phyloP scores from a whole-genome alignment of 352 stramenopile genomes.

The Phytophthora boehmeriae region DNA sequence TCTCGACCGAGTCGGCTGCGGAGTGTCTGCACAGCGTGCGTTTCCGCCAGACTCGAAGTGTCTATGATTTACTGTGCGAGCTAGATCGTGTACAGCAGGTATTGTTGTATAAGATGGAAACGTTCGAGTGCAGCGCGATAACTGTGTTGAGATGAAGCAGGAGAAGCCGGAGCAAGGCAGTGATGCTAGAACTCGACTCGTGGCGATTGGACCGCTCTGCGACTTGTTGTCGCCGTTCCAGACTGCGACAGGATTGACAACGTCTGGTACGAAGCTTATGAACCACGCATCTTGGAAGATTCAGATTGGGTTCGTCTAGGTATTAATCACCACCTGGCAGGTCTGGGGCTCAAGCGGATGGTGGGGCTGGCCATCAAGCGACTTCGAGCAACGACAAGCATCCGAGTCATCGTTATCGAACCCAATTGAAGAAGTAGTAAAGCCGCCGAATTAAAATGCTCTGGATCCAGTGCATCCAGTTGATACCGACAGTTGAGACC shows the following conservation, averaged over 20 bases:
- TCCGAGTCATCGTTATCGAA: conserved; percentile 27
- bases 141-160: conserved; percentile 20
- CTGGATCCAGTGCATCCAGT: neutral
- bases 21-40: conserved; percentile 37
- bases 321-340: conserved; percentile 26
- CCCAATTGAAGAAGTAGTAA: conserved; percentile 8
- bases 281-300: neutral
- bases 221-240: conserved; percentile 45
- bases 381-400: conserved; percentile 32
- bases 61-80: conserved; percentile 44
- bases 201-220: conserved; percentile 43
- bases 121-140: conserved; percentile 10
- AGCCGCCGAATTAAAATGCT: neutral
- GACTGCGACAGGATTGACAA: conserved; percentile 36
- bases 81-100: conserved; percentile 31
- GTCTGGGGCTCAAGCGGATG: conserved; percentile 52
- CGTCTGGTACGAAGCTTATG: conserved; percentile 29
- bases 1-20: conserved; percentile 17
- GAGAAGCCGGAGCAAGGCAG: neutral
- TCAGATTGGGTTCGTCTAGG: neutral
- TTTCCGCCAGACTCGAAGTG: conserved; percentile 38
- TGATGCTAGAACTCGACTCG: conserved; percentile 12
- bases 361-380: conserved; percentile 60
- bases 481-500: no score
- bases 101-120: conserved; percentile 6